phyloP scores from a whole-genome alignment of 768 basidiomycete species.

The Termitomyces sp. region DNA sequence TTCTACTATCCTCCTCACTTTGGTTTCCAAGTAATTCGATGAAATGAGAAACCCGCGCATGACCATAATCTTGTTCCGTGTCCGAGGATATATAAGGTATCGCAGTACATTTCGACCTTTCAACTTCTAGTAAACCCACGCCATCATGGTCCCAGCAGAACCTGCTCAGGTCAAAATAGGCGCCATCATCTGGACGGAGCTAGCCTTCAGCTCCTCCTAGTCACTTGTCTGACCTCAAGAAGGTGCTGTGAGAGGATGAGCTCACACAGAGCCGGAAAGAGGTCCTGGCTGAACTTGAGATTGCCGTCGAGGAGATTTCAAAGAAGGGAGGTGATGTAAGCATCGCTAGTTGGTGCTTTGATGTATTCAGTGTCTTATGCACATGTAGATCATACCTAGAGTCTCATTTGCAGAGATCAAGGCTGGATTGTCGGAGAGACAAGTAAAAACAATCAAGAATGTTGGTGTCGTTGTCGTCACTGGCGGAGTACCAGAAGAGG shows the following conservation, averaged over 20 bases:
- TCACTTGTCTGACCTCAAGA: conserved; percentile 59
- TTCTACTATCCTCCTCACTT: neutral
- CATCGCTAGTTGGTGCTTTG: neutral
- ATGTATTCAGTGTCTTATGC: neutral
- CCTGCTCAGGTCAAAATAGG: neutral
- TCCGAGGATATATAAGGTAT: neutral
- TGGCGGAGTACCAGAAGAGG: conserved; percentile 51
- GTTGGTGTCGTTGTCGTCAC: conserved; percentile 53
- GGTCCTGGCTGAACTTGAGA: conserved; percentile 44
- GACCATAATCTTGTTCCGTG: neutral
- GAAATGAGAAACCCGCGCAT: neutral
- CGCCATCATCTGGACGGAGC: neutral
- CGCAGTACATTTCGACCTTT: neutral
- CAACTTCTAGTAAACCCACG: neutral
- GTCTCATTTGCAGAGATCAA: conserved; percentile 39
- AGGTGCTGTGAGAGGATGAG: conserved; percentile 38
- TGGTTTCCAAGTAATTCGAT: neutral
- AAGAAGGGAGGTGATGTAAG: conserved; percentile 41
- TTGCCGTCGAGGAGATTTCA: conserved; percentile 42
- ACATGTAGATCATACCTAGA: conserved; percentile 44
- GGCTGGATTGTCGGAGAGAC: conserved; percentile 39
- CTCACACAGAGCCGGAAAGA: conserved; percentile 50
- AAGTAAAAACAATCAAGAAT: conserved; percentile 38
- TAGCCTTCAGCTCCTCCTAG: conserved; percentile 32
- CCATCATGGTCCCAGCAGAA: neutral